Base-by-base conservation (phyloP, 345 rosid species). In the Boechera retrofracta region DNA sequence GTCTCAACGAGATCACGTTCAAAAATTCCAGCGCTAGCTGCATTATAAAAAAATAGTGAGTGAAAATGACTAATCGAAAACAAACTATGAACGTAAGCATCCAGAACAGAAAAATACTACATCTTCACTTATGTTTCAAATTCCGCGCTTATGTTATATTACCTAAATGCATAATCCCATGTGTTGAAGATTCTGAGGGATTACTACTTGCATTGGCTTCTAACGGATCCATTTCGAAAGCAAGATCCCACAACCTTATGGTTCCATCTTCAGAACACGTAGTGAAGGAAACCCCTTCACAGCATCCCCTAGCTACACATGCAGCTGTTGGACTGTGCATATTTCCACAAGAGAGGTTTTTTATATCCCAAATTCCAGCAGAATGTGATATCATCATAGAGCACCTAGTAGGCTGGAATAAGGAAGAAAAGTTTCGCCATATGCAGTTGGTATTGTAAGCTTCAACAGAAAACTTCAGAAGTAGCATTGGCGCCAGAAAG, bases 231-330 rank as follows among this genome's bases (percentile, higher is more conserved):
- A 82, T 79, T 77, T 84, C 87, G 59, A 84, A 67, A 72, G 79
- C 84, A 73, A 92, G 88, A 82, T 90, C 98, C 96, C 98, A 90
- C 76, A 92, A 77, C 81, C 96, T 85, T 54, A 90, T 86, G 64
- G 90, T 86, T 42, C 96, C 96, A 81, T 92, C 97, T 71, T 90
- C 86, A 44, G 96, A 90, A 82, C 96, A 92, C 67, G 94, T 92
- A 36, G 96, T 87, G 79, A 92, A 92, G 36, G 96, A 89, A 77
- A 89, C 83, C 70, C 92, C 94, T 75, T 91, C 92, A 57, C 85
- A 73, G 84, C 96, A 92, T 48, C 98, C 98, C 75, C 89, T 90
- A 64, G 91, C 89, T 59, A 79, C 84, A 80, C 98, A 92, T 54
- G 86, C 89, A 77, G 82, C 73, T 70, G 88, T 80, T 67, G 94